phyloP scores from a whole-genome alignment of 495 filamentous ascomycete species.

The Xylaria venustula region DNA sequence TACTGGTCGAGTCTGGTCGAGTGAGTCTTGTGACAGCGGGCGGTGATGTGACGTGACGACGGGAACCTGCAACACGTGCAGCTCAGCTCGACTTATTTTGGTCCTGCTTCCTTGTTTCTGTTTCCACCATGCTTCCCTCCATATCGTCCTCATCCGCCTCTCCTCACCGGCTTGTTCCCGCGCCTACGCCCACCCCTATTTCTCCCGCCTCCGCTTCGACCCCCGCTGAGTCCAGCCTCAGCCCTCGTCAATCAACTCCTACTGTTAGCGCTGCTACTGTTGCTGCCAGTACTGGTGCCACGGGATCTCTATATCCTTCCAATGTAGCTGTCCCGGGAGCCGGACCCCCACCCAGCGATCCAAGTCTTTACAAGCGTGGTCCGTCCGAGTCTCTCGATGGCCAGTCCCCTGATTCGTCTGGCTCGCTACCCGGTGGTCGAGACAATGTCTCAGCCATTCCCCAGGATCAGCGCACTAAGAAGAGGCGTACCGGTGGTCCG shows the following conservation, averaged over 20 bases:
- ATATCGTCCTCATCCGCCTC: neutral
- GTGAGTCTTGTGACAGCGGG: too few species aligned
- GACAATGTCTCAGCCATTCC: slow-evolving; percentile 8
- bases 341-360: neutral
- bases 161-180: neutral
- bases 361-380: slow-evolving; percentile 15
- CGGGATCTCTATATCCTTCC: slow-evolving; percentile 4
- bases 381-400: slow-evolving; percentile 15
- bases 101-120: neutral
- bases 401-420: slow-evolving; percentile 20
- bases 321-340: neutral
- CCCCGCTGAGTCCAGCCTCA: neutral
- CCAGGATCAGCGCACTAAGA: slow-evolving; percentile 34
- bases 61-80: neutral
- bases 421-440: neutral
- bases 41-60: neutral
- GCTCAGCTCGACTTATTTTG: neutral
- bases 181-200: neutral
- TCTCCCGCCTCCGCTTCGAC: neutral
- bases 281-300: neutral
- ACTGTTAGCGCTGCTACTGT: neutral
- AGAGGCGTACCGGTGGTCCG: slow-evolving; percentile 31
- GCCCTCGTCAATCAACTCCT: neutral
- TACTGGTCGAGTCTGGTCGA: too few species aligned
- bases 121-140: slow-evolving; percentile 13